These are phyloP conservation scores for Lipomyces orientalis DNA, from an alignment of 805 yeast genomes.

Conservation along the genomic window DNA sequence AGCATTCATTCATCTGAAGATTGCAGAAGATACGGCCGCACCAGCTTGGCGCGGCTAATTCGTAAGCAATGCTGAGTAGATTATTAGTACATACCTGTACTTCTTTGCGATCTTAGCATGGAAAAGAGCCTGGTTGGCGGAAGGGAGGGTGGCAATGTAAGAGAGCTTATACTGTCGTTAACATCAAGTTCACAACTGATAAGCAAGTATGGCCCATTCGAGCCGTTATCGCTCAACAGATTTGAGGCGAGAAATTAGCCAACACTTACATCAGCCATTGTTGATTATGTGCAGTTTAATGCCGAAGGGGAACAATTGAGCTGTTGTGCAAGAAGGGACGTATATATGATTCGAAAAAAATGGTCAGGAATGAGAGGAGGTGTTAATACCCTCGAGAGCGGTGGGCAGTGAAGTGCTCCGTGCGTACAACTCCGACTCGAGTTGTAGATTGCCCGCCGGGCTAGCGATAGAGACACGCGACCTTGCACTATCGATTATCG, in stretches of 20 bases:
- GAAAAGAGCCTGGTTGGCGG: constrained; percentile 38
- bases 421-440: background rate
- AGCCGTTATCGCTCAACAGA: background rate
- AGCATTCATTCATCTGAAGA: background rate
- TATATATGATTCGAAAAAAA: background rate
- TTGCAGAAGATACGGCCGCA: background rate
- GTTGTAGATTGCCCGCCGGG: background rate
- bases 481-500: background rate
- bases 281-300: background rate
- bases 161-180: constrained; percentile 23
- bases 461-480: background rate
- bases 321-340: constrained; percentile 1
- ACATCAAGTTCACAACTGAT: background rate
- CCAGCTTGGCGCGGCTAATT: background rate
- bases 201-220: background rate
- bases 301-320: background rate
- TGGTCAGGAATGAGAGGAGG: background rate
- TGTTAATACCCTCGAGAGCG: background rate
- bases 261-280: constrained; percentile 31
- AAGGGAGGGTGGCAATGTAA: constrained; percentile 33
- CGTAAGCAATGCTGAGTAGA: background rate
- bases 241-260: background rate
- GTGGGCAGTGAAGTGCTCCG: background rate
- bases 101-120: constrained; percentile 37
- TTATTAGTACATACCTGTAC: constrained; percentile 23